phyloP scores from a whole-genome alignment of 169 alveolate species.

The Plasmodium berghei region DNA sequence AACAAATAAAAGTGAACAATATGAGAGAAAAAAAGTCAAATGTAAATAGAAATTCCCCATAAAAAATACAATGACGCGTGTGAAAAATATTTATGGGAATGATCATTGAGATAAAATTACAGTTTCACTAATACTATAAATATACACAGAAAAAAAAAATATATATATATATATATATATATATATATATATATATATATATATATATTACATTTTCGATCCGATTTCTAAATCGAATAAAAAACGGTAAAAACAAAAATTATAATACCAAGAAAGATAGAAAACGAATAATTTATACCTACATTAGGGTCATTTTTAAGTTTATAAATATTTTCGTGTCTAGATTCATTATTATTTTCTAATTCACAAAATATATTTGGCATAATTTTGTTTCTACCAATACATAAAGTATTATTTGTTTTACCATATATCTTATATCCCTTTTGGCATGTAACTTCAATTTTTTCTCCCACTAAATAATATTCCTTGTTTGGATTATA shows the following conservation, averaged over 20 bases:
- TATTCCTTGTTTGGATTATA: slow-evolving; percentile 41
- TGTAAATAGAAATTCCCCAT: no score
- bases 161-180: slow-evolving; percentile 6
- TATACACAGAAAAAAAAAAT: slow-evolving; percentile 3
- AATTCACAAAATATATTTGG: slow-evolving; percentile 62
- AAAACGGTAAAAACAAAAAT: background rate
- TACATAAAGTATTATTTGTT: slow-evolving; percentile 42
- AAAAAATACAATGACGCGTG: no score
- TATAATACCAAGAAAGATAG: slow-evolving; percentile 4
- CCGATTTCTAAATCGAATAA: slow-evolving; percentile 1
- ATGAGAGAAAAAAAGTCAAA: no score
- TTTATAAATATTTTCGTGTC: slow-evolving; percentile 37
- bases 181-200: slow-evolving; percentile 18
- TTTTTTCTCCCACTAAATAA: slow-evolving; percentile 52
- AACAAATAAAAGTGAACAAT: no score
- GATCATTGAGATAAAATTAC: no score
- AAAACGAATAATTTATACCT: background rate
- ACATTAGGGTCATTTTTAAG: slow-evolving; percentile 16
- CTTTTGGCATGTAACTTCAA: slow-evolving; percentile 41
- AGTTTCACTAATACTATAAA: background rate
- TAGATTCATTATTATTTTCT: slow-evolving; percentile 22
- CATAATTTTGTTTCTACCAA: slow-evolving; percentile 52
- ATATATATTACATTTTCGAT: background rate
- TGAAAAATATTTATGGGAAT: no score
- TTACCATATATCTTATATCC: slow-evolving; percentile 59